Conservation (phyloP, 768 basidiomycete genomes). For the Cyclocybe cylindracea region DNA sequence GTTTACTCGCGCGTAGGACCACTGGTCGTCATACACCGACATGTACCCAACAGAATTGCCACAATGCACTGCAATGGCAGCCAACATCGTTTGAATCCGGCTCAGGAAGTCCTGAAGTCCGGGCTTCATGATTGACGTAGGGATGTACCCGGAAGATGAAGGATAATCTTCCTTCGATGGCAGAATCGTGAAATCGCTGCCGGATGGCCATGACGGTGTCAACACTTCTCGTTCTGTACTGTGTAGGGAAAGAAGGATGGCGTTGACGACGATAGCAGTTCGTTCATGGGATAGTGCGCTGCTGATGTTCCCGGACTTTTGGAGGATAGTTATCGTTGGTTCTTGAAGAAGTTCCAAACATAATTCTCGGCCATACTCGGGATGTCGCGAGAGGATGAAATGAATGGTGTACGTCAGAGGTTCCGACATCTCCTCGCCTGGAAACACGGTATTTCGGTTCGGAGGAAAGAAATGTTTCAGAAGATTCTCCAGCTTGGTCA, state of each 20-base stretch:
- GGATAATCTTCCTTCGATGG: conserved; percentile 68
- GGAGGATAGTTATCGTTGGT: conserved; percentile 42
- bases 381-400: conserved; percentile 79
- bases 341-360: conserved; percentile 83
- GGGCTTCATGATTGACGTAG: conserved; percentile 57
- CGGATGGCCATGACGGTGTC: conserved; percentile 79
- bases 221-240: conserved; percentile 70
- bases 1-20: conserved; percentile 62
- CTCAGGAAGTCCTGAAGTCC: conserved; percentile 76
- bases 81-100: conserved; percentile 57
- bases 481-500: conserved; percentile 74
- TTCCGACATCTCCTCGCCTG: conserved; percentile 75
- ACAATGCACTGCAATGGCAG: conserved; percentile 57
- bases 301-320: conserved; percentile 41
- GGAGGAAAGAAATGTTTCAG: conserved; percentile 80
- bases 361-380: conserved; percentile 83
- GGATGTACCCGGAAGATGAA: conserved; percentile 63
- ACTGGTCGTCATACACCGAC: conserved; percentile 86
- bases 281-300: conserved; percentile 66
- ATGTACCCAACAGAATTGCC: conserved; percentile 69
- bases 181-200: conserved; percentile 60
- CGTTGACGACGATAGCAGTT: conserved; percentile 72
- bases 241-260: conserved; percentile 72
- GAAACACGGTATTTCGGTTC: conserved; percentile 58
- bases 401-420: conserved; percentile 79